Base-by-base conservation (phyloP, 2,329 filamentous ascomycete species). In the Sporothrix dimorphospora region DNA sequence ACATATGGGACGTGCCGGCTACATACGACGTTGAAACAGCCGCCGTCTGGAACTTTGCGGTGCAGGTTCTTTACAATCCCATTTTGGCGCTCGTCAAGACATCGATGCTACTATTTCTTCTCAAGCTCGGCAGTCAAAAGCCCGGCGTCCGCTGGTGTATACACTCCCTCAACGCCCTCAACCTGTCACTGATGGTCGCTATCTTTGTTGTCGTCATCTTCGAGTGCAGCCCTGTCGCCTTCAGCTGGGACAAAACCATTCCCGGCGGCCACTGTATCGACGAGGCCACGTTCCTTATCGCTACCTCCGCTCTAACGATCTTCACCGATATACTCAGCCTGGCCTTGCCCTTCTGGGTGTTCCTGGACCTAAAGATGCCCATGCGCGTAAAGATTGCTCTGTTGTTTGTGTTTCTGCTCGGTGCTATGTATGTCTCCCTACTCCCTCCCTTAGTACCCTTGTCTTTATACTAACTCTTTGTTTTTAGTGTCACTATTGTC, bases 211-310 rank as follows among this genome's bases (percentile, higher is more conserved):
- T 78, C 14, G 79, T 78, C 3, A 73, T 82, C 7, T 78, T 82
- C 16, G 80, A 82, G 66, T 85, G 83, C 75, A 73, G 77, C 6
- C 84, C 84, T 0, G 77, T 85, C 9, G 72, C 77, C 9, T 83
- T 80, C 74, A 82, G 82, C 76, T 86, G 85, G 85, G 71, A 85
- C 73, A 77, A 79, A 9, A 78, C 83, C 63, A 76, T 83, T 69
- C 80, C 79, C 30, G 77, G 77, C 2, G 80, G 82, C 38, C 78
- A 77, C 34, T 85, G 83, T 78, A 75, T 79, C 57, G 72, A 78
- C 69, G 76, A 77, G 57, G 74, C 76, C 14, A 42, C 76, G 6
- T 73, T 79, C 2, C 79, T 77, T 71, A 76, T 80, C 21, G 79
- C 79, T 69, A 79, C 77, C 3, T 81, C 83, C 0, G 79, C 74